Evolutionary conservation across 2,329 filamentous ascomycete genomes (phyloP).

Genomic region (Ophiostoma quercus): DNA sequence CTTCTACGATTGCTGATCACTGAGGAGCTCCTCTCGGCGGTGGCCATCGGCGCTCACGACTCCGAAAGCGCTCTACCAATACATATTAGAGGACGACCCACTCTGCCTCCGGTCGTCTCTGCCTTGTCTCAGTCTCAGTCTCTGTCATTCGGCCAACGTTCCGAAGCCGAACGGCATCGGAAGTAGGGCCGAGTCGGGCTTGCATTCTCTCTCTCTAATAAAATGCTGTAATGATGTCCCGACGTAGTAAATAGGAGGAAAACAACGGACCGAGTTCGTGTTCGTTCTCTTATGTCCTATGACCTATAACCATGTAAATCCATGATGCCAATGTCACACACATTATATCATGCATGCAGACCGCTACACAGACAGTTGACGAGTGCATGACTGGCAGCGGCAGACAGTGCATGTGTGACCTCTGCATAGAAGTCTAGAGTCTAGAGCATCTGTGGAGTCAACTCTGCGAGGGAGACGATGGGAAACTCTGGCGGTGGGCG

Average conservation of each 20-base stretch:
- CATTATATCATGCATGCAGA: slow-evolving; percentile 1
- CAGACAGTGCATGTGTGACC: no score
- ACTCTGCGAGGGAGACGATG: no score
- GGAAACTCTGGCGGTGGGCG: no score
- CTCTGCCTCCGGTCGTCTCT: neutral
- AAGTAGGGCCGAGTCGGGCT: neutral
- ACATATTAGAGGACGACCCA: neutral
- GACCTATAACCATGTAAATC: no score
- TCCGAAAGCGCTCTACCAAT: neutral
- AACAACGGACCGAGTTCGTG: no score
- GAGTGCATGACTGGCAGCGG: neutral
- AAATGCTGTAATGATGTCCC: no score
- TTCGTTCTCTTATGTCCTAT: no score
- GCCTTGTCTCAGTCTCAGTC: neutral
- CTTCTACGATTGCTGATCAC: neutral
- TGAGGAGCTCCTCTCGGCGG: slow-evolving; percentile 1
- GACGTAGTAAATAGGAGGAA: no score
- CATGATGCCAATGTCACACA: neutral
- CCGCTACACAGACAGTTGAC: neutral
- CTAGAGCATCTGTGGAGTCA: slow-evolving; percentile 1
- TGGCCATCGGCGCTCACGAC: neutral
- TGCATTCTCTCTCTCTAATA: no score
- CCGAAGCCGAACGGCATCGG: slow-evolving; percentile 2
- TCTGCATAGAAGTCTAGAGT: neutral
- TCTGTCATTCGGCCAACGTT: neutral